Percentiles rank a stretch among this genome's conserved stretches.
phyloP scores from a whole-genome alignment of 75 land plant genomes.

The Adiantum capillusveneris region DNA sequence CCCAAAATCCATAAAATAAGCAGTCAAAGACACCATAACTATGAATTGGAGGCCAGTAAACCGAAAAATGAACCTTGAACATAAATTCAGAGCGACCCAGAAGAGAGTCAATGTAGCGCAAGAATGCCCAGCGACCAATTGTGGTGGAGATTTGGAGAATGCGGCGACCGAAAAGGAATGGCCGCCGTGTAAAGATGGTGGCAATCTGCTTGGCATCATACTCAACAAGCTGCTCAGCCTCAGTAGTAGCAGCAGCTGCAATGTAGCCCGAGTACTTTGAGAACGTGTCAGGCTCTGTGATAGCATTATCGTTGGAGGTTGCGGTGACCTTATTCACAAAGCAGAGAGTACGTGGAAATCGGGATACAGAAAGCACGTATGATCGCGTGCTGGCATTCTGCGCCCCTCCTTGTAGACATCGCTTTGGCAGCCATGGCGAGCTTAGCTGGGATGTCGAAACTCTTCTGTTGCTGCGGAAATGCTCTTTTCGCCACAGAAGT shows the following conservation, averaged over 20 bases:
- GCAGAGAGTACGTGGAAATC: too few species aligned
- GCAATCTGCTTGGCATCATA: constrained; percentile 49
- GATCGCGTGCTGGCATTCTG: too few species aligned
- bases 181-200: constrained; percentile 42
- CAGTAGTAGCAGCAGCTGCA: constrained; percentile 44
- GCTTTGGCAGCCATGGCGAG: too few species aligned
- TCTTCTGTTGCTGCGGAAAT: too few species aligned
- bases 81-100: constrained; percentile 55
- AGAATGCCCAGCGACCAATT: constrained; percentile 67
- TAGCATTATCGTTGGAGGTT: neutral
- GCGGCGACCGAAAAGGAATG: constrained; percentile 57
- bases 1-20: too few species aligned
- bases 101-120: constrained; percentile 45
- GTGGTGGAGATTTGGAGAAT: constrained; percentile 50
- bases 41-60: neutral
- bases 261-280: constrained; percentile 83
- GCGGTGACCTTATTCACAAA: too few species aligned
- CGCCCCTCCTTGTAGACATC: too few species aligned
- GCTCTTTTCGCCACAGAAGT: too few species aligned
- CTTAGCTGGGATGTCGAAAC: too few species aligned
- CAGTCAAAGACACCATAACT: neutral
- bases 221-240: constrained; percentile 46
- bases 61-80: constrained; percentile 57
- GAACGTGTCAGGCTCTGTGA: constrained; percentile 42
- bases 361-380: too few species aligned